Evolutionary conservation across 1,284 basidiomycete species (phyloP).

Genomic region (Leccinum pachyderme): DNA sequence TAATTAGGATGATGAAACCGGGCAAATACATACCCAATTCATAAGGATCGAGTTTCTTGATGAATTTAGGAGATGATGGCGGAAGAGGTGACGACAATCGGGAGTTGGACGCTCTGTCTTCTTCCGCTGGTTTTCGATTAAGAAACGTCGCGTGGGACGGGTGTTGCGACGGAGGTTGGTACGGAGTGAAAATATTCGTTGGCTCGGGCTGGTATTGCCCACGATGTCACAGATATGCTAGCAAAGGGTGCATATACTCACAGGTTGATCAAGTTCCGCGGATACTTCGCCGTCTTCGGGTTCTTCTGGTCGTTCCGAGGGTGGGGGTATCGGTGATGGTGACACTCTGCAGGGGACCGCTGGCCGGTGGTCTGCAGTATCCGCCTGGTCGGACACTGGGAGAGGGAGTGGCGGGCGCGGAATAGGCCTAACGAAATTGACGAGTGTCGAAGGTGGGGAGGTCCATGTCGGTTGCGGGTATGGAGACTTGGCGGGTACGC

Average conservation of each 20-base stretch:
- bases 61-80: conserved; percentile 19
- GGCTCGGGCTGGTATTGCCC: not conserved
- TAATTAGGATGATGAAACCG: not conserved
- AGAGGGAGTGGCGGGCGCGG: conserved; percentile 13
- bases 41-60: conserved; percentile 31
- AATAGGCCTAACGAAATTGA: conserved; percentile 24
- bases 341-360: not conserved
- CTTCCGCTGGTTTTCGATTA: not conserved
- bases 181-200: conserved; percentile 22
- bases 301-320: not conserved
- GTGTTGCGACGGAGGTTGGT: conserved; percentile 26
- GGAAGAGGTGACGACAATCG: not conserved
- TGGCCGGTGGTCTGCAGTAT: not conserved
- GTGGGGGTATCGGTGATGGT: not conserved
- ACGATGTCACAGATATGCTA: not conserved
- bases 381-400: not conserved
- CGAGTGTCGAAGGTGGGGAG: conserved; percentile 16
- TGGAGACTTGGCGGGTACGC: conserved; percentile 22
- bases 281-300: not conserved
- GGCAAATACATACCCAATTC: conserved; percentile 21
- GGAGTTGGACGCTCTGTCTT: not conserved
- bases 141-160: conserved; percentile 15
- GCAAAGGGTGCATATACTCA: not conserved
- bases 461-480: conserved; percentile 31
- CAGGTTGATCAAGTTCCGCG: not conserved